Evolutionary conservation across 768 basidiomycete genomes (phyloP), one percentile per base, ranked within the genome.

Genomic region (Saitozyma podzolica): DNA sequence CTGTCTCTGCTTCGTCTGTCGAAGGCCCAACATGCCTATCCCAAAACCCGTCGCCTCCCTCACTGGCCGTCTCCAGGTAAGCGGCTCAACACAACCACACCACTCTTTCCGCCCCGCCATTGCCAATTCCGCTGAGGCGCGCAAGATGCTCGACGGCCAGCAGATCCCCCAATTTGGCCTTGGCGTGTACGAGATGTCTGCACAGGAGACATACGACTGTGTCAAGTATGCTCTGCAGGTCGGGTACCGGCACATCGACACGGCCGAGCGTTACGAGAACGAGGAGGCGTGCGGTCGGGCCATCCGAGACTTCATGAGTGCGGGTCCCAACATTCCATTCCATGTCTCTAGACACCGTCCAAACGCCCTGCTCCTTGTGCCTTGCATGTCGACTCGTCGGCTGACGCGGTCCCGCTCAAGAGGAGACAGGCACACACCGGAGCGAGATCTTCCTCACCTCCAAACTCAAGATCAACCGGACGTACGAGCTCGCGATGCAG

Each of bases 161-260:
- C 74, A 82, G 59, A 86, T 88, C 50, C 87, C 87, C 10, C 76
- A 84, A 51, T 76, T 87, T 45, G 87, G 88, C 4, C 84, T 87
- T 56, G 87, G 85, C 79, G 79, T 71, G 75, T 89, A 88, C 77
- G 86, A 88, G 73, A 82, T 87, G 75, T 80, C 82, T n/a, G 86
- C 86, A 40, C 73, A 80, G 29, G 83, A 84, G 68, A 85, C 86
- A 0, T 85, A 86, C 70, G 74, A 83, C 47, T 83, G 83, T 50
- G 85, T 87, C n/a, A 84, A 77, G 37, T 85, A 83, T 81, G 88
- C 88, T 2, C 80, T 89, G 11, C 85, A 89, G 82, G 86, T 85
- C 42, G 87, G 88, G 6, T 87, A 88, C 78, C 84, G 85, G 53
- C 86, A 86, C 72, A 83, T 88, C 60, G 86, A 81, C 62, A 77